These are phyloP conservation scores for Candida ovalis DNA, from an alignment of 805 yeast genomes.

Conservation along the genomic window DNA sequence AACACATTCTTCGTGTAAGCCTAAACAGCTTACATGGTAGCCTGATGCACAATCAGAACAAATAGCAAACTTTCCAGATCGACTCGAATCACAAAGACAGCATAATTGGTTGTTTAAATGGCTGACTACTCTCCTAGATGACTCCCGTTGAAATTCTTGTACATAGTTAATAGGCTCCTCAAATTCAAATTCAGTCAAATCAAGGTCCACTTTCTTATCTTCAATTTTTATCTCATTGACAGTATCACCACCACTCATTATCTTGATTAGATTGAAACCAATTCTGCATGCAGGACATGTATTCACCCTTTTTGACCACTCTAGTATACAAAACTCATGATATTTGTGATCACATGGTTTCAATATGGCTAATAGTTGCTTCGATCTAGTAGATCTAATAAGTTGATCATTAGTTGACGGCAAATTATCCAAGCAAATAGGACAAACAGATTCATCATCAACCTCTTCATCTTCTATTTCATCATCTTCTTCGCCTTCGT, in stretches of 20 bases:
- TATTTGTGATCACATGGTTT: conserved; percentile 33
- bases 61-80: conserved; percentile 23
- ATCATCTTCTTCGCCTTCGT: background rate
- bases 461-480: background rate
- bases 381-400: conserved; percentile 20
- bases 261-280: conserved; percentile 20
- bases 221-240: conserved; percentile 19
- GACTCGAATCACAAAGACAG: conserved; percentile 30
- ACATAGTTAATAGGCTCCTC: background rate
- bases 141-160: conserved; percentile 7
- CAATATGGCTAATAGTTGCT: conserved; percentile 25
- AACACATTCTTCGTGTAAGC: conserved; percentile 20
- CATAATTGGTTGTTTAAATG: conserved; percentile 26
- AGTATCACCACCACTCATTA: conserved; percentile 13
- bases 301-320: conserved; percentile 34
- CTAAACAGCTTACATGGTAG: conserved; percentile 31
- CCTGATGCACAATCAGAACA: conserved; percentile 32
- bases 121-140: conserved; percentile 4
- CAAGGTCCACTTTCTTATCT: conserved; percentile 22
- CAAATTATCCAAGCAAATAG: conserved; percentile 31
- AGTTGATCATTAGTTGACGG: conserved; percentile 13
- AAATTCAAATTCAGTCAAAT: conserved; percentile 20
- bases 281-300: conserved; percentile 35
- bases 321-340: conserved; percentile 33
- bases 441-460: conserved; percentile 21